phyloP scores from a whole-genome alignment of 768 basidiomycete species.

The Lyophyllum shimeji region DNA sequence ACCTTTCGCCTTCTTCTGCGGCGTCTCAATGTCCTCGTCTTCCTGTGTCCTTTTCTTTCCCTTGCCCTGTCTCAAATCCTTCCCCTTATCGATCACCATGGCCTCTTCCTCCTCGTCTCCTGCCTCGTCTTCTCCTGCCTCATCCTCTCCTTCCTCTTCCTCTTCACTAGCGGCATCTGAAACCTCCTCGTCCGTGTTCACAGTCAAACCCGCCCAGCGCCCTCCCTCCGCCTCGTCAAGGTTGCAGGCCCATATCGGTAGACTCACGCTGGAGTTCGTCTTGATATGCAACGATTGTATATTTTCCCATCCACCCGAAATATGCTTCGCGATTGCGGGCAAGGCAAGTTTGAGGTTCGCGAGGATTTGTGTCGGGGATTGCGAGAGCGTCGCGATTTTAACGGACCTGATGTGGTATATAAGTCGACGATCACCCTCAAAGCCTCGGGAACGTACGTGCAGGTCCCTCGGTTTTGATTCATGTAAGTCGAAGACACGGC shows the following conservation, averaged over 20 bases:
- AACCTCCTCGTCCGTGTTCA: conserved; percentile 21
- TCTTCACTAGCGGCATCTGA: conserved; percentile 30
- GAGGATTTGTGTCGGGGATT: conserved; percentile 70
- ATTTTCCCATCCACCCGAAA: conserved; percentile 88
- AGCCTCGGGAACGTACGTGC: conserved; percentile 60
- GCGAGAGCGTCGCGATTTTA: conserved; percentile 76
- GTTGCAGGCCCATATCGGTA: conserved; percentile 90
- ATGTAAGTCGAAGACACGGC: conserved; percentile 95
- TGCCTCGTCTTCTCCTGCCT: conserved; percentile 33
- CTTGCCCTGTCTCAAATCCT: conserved; percentile 6
- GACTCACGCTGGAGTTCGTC: conserved; percentile 74
- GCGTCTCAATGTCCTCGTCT: conserved; percentile 34
- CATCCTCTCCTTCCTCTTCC: conserved; percentile 30
- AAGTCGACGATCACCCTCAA: background rate
- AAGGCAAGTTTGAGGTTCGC: conserved; percentile 79
- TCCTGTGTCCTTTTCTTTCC: conserved; percentile 22
- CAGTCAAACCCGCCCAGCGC: conserved; percentile 55
- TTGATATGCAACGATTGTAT: conserved; percentile 89
- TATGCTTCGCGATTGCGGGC: conserved; percentile 66
- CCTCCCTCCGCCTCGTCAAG: conserved; percentile 61
- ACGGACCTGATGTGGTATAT: conserved; percentile 56
- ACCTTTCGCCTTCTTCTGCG: conserved; percentile 45
- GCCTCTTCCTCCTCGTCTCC: conserved; percentile 29
- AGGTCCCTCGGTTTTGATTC: conserved; percentile 92
- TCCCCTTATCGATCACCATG: background rate